Evolutionary conservation across 345 rosid genomes (phyloP).

Genomic region (Populus ilicifolia): DNA sequence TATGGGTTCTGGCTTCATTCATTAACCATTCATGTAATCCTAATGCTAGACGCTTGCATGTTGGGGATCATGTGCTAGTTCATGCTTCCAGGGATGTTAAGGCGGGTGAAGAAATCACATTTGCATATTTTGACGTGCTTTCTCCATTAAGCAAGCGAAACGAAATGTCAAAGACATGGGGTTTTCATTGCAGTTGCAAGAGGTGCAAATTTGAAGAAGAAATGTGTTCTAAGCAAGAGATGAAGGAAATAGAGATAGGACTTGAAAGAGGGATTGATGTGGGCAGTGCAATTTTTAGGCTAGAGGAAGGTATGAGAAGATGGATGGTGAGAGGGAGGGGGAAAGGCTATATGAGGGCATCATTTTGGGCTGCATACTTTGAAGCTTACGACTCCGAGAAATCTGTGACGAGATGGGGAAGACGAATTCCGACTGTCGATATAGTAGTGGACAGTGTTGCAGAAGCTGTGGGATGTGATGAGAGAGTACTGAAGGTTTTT

Average conservation of each 20-base stretch:
- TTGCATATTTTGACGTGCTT: constrained; percentile 63
- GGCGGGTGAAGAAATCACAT: constrained; percentile 78
- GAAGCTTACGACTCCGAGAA: constrained; percentile 56
- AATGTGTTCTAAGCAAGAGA: constrained; percentile 41
- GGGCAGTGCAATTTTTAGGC: constrained; percentile 45
- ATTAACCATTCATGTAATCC: constrained; percentile 80
- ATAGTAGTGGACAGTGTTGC: constrained; percentile 46
- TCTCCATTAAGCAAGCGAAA: constrained; percentile 46
- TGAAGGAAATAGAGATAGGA: constrained; percentile 50
- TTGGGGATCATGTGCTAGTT: constrained; percentile 60
- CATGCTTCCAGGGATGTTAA: constrained; percentile 75
- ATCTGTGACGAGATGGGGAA: constrained; percentile 59
- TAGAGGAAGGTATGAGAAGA: constrained; percentile 74
- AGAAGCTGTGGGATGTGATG: constrained; percentile 65
- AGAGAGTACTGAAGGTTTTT: constrained; percentile 50
- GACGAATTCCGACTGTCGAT: constrained; percentile 54
- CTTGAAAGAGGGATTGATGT: constrained; percentile 56
- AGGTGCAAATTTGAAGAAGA: constrained; percentile 66
- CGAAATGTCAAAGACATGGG: constrained; percentile 70
- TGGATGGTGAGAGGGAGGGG: constrained; percentile 67
- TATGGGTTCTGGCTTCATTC: constrained; percentile 74
- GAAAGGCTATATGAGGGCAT: constrained; percentile 75
- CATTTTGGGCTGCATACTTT: constrained; percentile 61
- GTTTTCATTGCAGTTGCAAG: constrained; percentile 59
- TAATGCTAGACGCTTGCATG: constrained; percentile 67